phyloP scores from a whole-genome alignment of 2,329 filamentous ascomycete species.

The Paramyrothecium sp. region DNA sequence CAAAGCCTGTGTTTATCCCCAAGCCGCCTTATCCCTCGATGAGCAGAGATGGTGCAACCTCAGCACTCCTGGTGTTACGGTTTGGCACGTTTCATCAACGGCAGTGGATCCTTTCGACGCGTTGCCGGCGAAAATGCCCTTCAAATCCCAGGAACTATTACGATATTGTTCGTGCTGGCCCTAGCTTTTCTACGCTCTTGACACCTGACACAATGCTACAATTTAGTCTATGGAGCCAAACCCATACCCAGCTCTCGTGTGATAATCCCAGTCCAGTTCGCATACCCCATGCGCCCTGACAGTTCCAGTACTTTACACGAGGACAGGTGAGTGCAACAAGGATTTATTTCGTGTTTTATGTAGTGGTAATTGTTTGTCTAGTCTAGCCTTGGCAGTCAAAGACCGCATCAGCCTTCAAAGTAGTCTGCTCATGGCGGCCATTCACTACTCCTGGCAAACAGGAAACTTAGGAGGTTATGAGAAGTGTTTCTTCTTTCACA shows the following conservation, averaged over 20 bases:
- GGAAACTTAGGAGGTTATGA: not conserved
- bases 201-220: not conserved
- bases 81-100: not conserved
- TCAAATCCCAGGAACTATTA: not conserved
- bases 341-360: not conserved
- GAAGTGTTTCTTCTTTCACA: conserved; percentile 1
- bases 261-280: not conserved
- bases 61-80: not conserved
- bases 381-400: not conserved
- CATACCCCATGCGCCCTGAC: not conserved
- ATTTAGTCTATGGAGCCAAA: not conserved
- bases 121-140: not conserved
- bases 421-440: not conserved
- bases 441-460: not conserved
- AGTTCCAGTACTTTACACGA: not conserved
- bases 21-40: not conserved
- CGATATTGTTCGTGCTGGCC: not conserved
- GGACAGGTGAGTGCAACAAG: not conserved
- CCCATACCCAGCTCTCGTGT: not conserved
- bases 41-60: not conserved
- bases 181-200: not conserved
- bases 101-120: not conserved
- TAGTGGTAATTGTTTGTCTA: not conserved
- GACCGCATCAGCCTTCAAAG: not conserved
- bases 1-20: not conserved